Evolutionary conservation across 1,139 yeast species (phyloP).

Genomic region (Debaryomyces subglobosus): DNA sequence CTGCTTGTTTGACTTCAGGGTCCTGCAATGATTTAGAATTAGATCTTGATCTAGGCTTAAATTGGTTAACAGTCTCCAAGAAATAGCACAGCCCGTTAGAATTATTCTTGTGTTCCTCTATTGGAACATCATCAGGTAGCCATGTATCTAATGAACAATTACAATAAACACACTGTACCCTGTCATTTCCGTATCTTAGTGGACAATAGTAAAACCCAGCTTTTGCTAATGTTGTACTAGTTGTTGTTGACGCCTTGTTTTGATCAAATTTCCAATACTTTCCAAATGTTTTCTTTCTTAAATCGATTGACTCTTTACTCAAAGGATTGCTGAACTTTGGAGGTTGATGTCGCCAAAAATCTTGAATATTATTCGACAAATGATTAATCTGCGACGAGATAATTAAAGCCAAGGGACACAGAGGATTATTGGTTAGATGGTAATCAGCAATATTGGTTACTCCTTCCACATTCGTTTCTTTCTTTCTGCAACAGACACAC

Average conservation of each 20-base stretch:
- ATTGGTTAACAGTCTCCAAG: conserved; percentile 17
- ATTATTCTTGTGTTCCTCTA: conserved; percentile 52
- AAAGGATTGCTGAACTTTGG: conserved; percentile 31
- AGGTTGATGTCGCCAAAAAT: conserved; percentile 25
- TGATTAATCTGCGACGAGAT: conserved; percentile 23
- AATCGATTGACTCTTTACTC: conserved; percentile 32
- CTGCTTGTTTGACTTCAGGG: neutral
- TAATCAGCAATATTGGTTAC: conserved; percentile 37
- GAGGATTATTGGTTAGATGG: conserved; percentile 51
- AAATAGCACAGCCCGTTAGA: conserved; percentile 53
- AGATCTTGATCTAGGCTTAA: conserved; percentile 5
- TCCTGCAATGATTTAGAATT: conserved; percentile 2
- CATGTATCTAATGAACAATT: conserved; percentile 69
- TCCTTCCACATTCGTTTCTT: conserved; percentile 40
- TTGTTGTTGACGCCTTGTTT: conserved; percentile 36
- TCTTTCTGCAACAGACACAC: conserved; percentile 63
- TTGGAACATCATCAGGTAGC: conserved; percentile 70
- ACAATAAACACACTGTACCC: conserved; percentile 75
- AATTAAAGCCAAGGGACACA: conserved; percentile 49
- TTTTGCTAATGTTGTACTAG: conserved; percentile 40
- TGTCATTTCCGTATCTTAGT: conserved; percentile 52
- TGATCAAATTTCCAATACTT: conserved; percentile 58
- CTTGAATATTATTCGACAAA: conserved; percentile 9
- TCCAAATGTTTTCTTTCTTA: conserved; percentile 57
- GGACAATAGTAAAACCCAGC: conserved; percentile 62